Evolutionary conservation across 75 land plant species (phyloP), one percentile per base, ranked within the genome.

Genomic region (Picea sitchensis): DNA sequence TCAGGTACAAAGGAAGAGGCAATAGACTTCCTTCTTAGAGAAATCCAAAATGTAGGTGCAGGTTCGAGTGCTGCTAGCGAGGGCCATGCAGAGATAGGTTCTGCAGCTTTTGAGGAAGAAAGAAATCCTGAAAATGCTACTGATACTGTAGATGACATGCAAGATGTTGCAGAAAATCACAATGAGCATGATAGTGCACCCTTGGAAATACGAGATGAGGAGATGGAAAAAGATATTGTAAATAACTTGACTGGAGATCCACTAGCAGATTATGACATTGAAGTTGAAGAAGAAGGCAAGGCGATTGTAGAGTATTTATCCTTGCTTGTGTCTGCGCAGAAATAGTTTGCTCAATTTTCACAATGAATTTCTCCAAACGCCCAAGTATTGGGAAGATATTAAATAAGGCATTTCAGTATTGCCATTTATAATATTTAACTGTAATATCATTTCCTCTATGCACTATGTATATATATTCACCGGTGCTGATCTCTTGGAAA

Each of bases 221-320:
- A 90, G 76, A 95, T 97, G 98, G 99, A 97, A 76, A 82, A 84
- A 73, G 92, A 91, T 77, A 91, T 97, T 67, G 89, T 91, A n/a
- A 67, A 54, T 4, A 90, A 87, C 77, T 65, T 97, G 73, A 85
- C 79, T 11, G 95, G 85, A 41, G 98, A 95, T 78, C 87, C 92
- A 3, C 81, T 88, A 18, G 85, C 92, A 14, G 99, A 95, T 73
- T 95, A 95, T 80, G 96, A 95, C 73, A 86, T 97, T 78, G 98
- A 97, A 23, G 90, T 97, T 41, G 80, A 88, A 62, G 82, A 83
- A 77, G 99, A 97, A 91, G 99, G 98, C 21, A 93, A 93, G 68
- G 99, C 99, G 31, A 89, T 97, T 60, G 57, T 67, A 4, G 98
- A 95, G 83, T 97, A 95, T 79, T 61, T 94, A 64, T 68, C 88